These are phyloP conservation scores for Saraca asoca DNA, from an alignment of 331 rosid species.

Conservation along the genomic window DNA sequence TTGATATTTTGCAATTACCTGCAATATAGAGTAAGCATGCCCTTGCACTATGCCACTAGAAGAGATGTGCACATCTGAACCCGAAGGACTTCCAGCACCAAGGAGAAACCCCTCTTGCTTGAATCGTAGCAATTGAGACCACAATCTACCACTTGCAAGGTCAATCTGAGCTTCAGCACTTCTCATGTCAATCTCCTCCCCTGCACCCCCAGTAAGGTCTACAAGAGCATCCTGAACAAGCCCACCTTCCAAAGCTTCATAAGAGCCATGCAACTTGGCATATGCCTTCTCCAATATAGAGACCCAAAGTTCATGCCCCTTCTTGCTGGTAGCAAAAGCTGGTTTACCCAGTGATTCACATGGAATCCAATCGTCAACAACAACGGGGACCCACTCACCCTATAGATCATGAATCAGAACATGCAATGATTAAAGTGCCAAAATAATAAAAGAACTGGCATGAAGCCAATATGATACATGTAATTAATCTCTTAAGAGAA, in stretches of 20 bases:
- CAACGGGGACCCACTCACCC: slow-evolving; percentile 99
- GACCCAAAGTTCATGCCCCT: slow-evolving; percentile 94
- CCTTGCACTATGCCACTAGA: slow-evolving; percentile 99
- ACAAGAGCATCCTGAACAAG: slow-evolving; percentile 99
- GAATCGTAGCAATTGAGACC: slow-evolving; percentile 98
- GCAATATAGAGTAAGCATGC: slow-evolving; percentile 93
- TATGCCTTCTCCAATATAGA: slow-evolving; percentile 98
- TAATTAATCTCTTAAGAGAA: neutral
- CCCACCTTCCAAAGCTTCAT: slow-evolving; percentile 97
- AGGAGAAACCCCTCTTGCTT: slow-evolving; percentile 93
- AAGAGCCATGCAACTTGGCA: slow-evolving; percentile 99
- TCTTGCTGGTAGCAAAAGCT: slow-evolving; percentile 93
- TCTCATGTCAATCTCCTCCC: slow-evolving; percentile 99
- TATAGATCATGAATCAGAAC: slow-evolving; percentile 38
- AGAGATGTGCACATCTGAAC: slow-evolving; percentile 94
- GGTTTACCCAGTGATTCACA: slow-evolving; percentile 96
- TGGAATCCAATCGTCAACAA: slow-evolving; percentile 99
- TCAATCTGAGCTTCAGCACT: slow-evolving; percentile 97
- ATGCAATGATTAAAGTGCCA: slow-evolving; percentile 25
- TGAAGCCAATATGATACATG: slow-evolving; percentile 9
- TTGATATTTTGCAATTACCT: slow-evolving; percentile 50
- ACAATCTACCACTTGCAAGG: slow-evolving; percentile 96
- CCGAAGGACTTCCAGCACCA: slow-evolving; percentile 99
- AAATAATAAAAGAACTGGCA: slow-evolving; percentile 8
- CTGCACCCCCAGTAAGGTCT: slow-evolving; percentile 99